phyloP scores from a whole-genome alignment of 495 filamentous ascomycete genomes.

The Aspergillus olivimuriae region DNA sequence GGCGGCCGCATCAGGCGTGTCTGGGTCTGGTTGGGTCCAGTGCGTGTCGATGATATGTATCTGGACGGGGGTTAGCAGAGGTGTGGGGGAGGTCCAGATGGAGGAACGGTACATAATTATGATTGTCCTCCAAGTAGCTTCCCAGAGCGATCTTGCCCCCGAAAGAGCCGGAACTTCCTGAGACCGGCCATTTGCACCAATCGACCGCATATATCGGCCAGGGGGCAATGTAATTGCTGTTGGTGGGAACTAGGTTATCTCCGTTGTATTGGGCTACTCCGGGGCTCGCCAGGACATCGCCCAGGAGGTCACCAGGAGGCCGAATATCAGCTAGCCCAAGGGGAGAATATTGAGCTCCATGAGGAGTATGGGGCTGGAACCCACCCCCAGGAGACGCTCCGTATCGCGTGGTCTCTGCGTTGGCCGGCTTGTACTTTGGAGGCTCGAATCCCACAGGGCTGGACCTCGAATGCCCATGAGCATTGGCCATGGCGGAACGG shows the following conservation, averaged over 20 bases:
- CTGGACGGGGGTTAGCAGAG: slow-evolving; percentile 40
- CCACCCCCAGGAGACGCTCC: slow-evolving; percentile 59
- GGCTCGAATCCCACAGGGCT: slow-evolving; percentile 75
- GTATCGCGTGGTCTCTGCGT: slow-evolving; percentile 60
- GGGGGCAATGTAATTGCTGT: slow-evolving; percentile 87
- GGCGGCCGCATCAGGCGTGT: slow-evolving; percentile 56
- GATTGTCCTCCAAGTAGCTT: slow-evolving; percentile 94
- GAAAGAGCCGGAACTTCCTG: slow-evolving; percentile 56
- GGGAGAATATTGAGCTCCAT: slow-evolving; percentile 74
- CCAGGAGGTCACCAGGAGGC: slow-evolving; percentile 65
- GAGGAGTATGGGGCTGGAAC: slow-evolving; percentile 61
- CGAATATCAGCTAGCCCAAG: slow-evolving; percentile 88
- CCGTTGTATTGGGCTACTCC: slow-evolving; percentile 33
- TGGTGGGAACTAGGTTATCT: slow-evolving; percentile 50
- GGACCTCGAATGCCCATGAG: slow-evolving; percentile 71
- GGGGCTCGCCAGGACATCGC: slow-evolving; percentile 51
- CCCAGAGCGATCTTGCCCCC: slow-evolving; percentile 89
- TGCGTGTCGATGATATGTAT: slow-evolving; percentile 97
- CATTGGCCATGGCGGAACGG: slow-evolving; percentile 58
- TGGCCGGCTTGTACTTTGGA: slow-evolving; percentile 66
- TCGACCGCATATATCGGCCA: slow-evolving; percentile 96
- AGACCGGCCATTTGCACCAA: slow-evolving; percentile 98
- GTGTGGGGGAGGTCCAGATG: neutral
- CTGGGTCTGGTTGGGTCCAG: slow-evolving; percentile 59
- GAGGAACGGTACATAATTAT: slow-evolving; percentile 73